Evolutionary conservation across 371 early-diverging fungal genomes (phyloP).

Genomic region (Mortierella sp.): DNA sequence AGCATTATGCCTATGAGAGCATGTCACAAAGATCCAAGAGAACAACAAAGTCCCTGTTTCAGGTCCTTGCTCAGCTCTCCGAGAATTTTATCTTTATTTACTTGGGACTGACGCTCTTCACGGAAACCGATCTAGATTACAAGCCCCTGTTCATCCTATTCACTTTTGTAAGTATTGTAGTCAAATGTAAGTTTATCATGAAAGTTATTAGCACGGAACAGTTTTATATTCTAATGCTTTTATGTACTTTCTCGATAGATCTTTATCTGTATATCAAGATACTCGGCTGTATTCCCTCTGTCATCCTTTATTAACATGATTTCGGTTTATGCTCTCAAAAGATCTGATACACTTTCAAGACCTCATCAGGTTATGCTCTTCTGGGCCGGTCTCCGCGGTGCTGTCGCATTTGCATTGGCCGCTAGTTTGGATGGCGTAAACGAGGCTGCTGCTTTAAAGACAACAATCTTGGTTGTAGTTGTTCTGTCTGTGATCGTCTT

Average conservation of each 20-base stretch:
- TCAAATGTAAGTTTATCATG: constrained; percentile 18
- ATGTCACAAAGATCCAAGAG: constrained; percentile 79
- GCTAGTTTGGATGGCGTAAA: constrained; percentile 81
- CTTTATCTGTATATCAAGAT: constrained; percentile 86
- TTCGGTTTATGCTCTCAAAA: constrained; percentile 64
- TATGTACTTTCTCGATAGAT: constrained; percentile 46
- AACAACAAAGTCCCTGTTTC: constrained; percentile 90
- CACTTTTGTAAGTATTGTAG: constrained; percentile 66
- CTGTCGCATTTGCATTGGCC: constrained; percentile 95
- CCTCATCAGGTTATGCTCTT: constrained; percentile 94
- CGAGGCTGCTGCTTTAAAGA: constrained; percentile 77
- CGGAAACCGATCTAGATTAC: constrained; percentile 76
- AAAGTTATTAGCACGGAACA: constrained; percentile 34
- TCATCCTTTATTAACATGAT: constrained; percentile 82
- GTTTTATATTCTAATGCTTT: neutral
- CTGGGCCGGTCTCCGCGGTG: constrained; percentile 96
- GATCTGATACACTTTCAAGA: constrained; percentile 76
- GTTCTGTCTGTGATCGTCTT: constrained; percentile 90
- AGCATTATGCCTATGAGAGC: constrained; percentile 94
- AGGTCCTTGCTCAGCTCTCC: constrained; percentile 88
- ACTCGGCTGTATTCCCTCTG: constrained; percentile 86
- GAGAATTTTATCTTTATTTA: constrained; percentile 98
- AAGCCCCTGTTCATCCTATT: constrained; percentile 80
- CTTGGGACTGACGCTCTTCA: constrained; percentile 92
- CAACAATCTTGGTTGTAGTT: constrained; percentile 92